Evolutionary conservation across 1,139 yeast genomes (phyloP).

Genomic region (Sugiyamaella sp.): DNA sequence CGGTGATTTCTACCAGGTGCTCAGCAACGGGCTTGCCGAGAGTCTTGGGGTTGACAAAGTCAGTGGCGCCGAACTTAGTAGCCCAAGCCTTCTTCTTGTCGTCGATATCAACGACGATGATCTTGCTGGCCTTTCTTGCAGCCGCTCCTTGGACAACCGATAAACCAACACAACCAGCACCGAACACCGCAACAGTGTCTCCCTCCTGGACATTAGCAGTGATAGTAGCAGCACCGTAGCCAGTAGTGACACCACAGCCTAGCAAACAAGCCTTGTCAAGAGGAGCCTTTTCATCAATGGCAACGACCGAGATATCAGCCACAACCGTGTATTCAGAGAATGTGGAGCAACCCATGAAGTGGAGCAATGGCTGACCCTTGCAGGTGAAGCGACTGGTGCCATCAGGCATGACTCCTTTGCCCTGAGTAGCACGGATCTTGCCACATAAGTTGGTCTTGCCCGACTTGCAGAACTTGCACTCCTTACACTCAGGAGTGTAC

Average conservation of each 20-base stretch:
- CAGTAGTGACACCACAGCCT: conserved; percentile 98
- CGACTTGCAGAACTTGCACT: conserved; percentile 92
- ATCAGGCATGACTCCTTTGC: conserved; percentile 93
- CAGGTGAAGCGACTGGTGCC: conserved; percentile 84
- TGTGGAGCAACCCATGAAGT: conserved; percentile 97
- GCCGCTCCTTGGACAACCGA: conserved; percentile 95
- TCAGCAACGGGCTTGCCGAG: conserved; percentile 77
- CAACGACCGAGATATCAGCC: conserved; percentile 96
- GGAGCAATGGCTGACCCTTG: conserved; percentile 80
- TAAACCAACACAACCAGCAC: conserved; percentile 96
- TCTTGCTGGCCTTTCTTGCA: conserved; percentile 75
- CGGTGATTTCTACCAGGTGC: conserved; percentile 84
- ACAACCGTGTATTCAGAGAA: conserved; percentile 97
- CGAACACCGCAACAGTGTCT: conserved; percentile 93
- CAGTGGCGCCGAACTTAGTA: conserved; percentile 89
- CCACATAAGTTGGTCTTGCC: conserved; percentile 96
- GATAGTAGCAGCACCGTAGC: conserved; percentile 95
- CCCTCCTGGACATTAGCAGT: conserved; percentile 92
- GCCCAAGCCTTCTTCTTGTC: conserved; percentile 87
- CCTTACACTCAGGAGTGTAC: conserved; percentile 94
- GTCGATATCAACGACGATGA: conserved; percentile 87
- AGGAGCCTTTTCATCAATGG: conserved; percentile 81
- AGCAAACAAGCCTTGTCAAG: conserved; percentile 86
- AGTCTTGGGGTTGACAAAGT: conserved; percentile 81
- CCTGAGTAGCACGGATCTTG: conserved; percentile 88